Evolutionary conservation across 176 grass and related monocot species (phyloP).

Genomic region (Phoenix roebelenii): DNA sequence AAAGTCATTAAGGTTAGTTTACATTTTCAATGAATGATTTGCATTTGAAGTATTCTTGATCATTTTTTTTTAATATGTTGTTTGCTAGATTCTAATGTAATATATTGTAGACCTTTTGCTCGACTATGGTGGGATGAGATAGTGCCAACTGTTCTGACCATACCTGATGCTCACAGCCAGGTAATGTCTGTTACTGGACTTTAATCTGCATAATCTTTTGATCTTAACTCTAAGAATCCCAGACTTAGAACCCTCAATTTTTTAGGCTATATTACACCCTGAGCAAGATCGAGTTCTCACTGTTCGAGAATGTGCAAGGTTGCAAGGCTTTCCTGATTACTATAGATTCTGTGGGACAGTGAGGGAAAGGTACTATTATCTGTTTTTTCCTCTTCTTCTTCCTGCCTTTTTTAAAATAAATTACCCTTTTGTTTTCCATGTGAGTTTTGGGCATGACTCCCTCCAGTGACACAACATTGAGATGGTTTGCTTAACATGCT

Average conservation of each 20-base stretch:
- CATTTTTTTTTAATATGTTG: too few relatives aligned
- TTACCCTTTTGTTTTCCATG: not conserved
- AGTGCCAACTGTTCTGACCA: slow-evolving; percentile 78
- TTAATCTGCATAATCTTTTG: too few relatives aligned
- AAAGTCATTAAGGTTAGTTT: slow-evolving; percentile 65
- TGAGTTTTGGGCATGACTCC: not conserved
- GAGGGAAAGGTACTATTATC: slow-evolving; percentile 52
- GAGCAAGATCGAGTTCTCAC: slow-evolving; percentile 72
- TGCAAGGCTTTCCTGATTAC: slow-evolving; percentile 89
- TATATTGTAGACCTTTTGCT: slow-evolving; percentile 52
- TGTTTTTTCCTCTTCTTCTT: not conserved
- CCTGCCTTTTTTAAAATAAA: too few relatives aligned
- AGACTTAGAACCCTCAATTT: not conserved
- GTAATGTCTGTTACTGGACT: slow-evolving; percentile 18
- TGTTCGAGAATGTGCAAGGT: slow-evolving; percentile 76
- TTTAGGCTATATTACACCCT: slow-evolving; percentile 80
- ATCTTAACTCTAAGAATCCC: too few relatives aligned
- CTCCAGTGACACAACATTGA: too few relatives aligned
- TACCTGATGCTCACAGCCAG: slow-evolving; percentile 52
- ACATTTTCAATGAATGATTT: not conserved
- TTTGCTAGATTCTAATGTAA: slow-evolving; percentile 1
- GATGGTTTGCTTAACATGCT: too few relatives aligned
- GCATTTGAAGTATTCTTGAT: too few relatives aligned
- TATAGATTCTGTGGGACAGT: slow-evolving; percentile 77
- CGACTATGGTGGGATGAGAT: slow-evolving; percentile 91